Base-by-base conservation (phyloP, 805 yeast species). In the Starmerella lactis-condensi region DNA sequence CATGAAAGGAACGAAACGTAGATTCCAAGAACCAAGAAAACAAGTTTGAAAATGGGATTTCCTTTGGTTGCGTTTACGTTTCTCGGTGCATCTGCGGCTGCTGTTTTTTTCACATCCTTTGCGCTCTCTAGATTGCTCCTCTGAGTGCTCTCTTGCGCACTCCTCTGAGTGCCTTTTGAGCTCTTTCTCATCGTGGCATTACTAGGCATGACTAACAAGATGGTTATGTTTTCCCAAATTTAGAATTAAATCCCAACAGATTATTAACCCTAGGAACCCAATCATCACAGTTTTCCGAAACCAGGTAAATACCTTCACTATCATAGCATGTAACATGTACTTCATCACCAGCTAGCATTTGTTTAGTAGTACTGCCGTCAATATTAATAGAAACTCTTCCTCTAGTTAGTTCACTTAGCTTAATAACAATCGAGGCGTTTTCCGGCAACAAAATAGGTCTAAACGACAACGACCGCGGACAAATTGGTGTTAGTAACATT, bases 261-360 rank as follows among this genome's bases (percentile, higher is more conserved):
- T 78, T 83, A 46, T 83, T 85, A 33, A 85, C 71, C 21, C 92
- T 93, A 35, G 66, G 67, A 2, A 83, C 82, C 96, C 96, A 85
- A 48, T 85, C 95, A 6, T 74, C 64, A 2, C 43, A 34, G 10
- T 37, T 36, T 37, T 71, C 65, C 1, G 93, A 78, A 3, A 85
- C 73, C 54, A 95, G 83, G 72, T 89, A 82, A 11, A 83, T 71
- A 1, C 93, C 93, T 11, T 37, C 41, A 15, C 17, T 12, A 7
- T 6, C 8, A 28, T 39, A 52, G 26, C 38, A 36, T 26, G 43
- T 46, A 5, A 48, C 30, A 28, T 45, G 45, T n/a, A 52, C 46
- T 18, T 42, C n/a, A n/a, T 34, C 16, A 52, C 45, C 16, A 32
- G 31, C 52, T 83, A 94, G 6, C 83, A 92, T 2, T 71, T 71